These are phyloP conservation scores for Cytospora leucostoma DNA, from an alignment of 2,329 filamentous ascomycete genomes.

Conservation along the genomic window DNA sequence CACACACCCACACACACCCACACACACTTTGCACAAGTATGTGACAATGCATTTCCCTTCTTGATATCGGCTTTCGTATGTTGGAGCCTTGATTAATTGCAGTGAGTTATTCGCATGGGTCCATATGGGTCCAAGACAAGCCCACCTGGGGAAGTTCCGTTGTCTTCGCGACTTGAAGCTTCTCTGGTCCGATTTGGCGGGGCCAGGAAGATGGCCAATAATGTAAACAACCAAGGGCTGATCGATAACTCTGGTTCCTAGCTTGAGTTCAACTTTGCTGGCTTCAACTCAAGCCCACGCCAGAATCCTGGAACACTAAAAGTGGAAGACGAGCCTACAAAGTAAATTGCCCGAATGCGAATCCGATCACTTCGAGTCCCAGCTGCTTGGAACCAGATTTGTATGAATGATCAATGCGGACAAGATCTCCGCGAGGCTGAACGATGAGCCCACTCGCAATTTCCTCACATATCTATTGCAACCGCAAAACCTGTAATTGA, in stretches of 20 bases:
- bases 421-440: slow-evolving; percentile 10
- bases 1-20: slow-evolving; percentile 10
- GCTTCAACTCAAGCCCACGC: too few relatives aligned
- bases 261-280: too few relatives aligned
- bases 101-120: too few relatives aligned
- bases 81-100: too few relatives aligned
- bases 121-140: too few relatives aligned
- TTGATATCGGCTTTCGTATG: too few relatives aligned
- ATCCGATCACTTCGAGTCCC: slow-evolving; percentile 13
- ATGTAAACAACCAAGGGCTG: too few relatives aligned
- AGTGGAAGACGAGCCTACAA: slow-evolving; percentile 6
- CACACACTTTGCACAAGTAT: background rate
- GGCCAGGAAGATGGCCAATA: too few relatives aligned
- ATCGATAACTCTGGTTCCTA: too few relatives aligned
- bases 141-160: too few relatives aligned
- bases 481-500: background rate
- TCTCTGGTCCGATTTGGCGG: background rate
- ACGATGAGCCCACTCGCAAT: slow-evolving; percentile 14
- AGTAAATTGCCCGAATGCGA: slow-evolving; percentile 9
- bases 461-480: slow-evolving; percentile 11
- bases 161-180: slow-evolving; percentile 2
- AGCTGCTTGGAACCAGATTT: slow-evolving; percentile 21
- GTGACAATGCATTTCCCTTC: too few relatives aligned
- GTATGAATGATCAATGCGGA: background rate
- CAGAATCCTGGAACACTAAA: background rate